These are phyloP conservation scores for Mycosarcoma mackinlayi DNA, from an alignment of 1,284 basidiomycete genomes.

Conservation along the genomic window DNA sequence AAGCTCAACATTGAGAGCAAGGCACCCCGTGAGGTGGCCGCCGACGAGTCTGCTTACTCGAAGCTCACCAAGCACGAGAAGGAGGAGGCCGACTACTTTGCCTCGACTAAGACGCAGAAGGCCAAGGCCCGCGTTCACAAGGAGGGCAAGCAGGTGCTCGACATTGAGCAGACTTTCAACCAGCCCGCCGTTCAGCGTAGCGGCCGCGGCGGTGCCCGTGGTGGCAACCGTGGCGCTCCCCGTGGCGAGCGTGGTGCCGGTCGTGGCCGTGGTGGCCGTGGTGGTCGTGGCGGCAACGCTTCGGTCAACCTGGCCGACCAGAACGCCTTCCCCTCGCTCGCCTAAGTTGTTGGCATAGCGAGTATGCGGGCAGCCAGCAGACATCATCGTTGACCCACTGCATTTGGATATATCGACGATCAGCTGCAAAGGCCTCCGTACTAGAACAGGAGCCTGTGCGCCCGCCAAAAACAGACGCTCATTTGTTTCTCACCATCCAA, in stretches of 20 bases:
- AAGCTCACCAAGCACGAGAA: conserved; percentile 62
- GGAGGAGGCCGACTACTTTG: conserved; percentile 61
- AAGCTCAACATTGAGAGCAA: conserved; percentile 57
- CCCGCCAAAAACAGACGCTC: conserved; percentile 4
- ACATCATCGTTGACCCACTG: neutral
- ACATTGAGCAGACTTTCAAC: conserved; percentile 64
- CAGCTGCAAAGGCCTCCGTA: conserved; percentile 5
- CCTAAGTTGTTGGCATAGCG: conserved; percentile 37
- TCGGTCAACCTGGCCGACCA: conserved; percentile 71
- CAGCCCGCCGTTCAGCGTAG: conserved; percentile 54
- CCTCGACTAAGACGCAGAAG: conserved; percentile 54
- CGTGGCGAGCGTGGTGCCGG: conserved; percentile 50
- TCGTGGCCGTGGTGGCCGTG: conserved; percentile 71
- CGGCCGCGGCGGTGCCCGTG: conserved; percentile 52
- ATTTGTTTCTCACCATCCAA: conserved; percentile 1
- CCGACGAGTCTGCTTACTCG: conserved; percentile 56
- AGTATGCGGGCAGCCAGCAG: conserved; percentile 11
- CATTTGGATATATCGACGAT: too few relatives aligned
- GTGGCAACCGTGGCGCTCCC: conserved; percentile 45
- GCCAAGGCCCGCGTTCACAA: conserved; percentile 44
- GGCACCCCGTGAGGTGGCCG: conserved; percentile 50
- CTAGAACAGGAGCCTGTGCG: conserved; percentile 5
- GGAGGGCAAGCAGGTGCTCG: conserved; percentile 63
- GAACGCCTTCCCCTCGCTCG: conserved; percentile 66
- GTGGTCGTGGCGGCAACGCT: conserved; percentile 73